Percentiles rank a stretch among this genome's conserved stretches.
Conservation (phyloP, 2,329 filamentous ascomycete genomes). For the Beauveria bassiana region DNA sequence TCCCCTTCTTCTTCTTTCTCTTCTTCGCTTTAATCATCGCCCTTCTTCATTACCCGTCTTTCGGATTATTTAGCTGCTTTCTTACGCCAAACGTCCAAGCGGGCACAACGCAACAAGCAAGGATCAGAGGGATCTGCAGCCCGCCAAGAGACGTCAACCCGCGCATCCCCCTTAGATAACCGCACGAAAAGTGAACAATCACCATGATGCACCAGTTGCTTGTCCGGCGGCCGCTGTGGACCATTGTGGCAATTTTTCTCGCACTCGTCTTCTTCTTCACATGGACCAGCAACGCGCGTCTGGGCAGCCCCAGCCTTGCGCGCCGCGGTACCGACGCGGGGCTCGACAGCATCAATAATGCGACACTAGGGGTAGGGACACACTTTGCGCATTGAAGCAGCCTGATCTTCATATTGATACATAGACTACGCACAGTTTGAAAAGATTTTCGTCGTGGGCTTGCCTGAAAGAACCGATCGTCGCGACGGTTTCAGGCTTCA, state of each 20-base stretch:
- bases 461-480: slow-evolving; percentile 42
- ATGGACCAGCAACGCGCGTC: not conserved
- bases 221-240: not conserved
- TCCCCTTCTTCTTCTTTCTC: not conserved
- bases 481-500: slow-evolving; percentile 41
- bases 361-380: not conserved
- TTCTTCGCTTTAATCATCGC: not conserved
- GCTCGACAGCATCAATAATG: not conserved
- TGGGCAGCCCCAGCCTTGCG: not conserved
- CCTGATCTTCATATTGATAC: not conserved
- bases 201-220: not conserved
- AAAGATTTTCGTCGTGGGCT: slow-evolving; percentile 44
- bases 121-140: not conserved
- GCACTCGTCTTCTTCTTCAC: not conserved
- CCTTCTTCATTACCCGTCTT: not conserved
- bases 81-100: too few species aligned
- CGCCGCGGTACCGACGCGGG: not conserved
- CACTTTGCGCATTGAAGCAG: not conserved
- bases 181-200: not conserved
- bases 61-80: too few species aligned
- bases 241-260: not conserved
- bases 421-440: slow-evolving; percentile 35
- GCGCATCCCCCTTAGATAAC: not conserved
- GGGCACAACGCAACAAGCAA: too few species aligned
- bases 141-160: not conserved